Percentiles rank a stretch among this genome's conserved stretches.
Conservation (phyloP, 192 early-diverging fungal species). For the Neocallimastix lanati region DNA sequence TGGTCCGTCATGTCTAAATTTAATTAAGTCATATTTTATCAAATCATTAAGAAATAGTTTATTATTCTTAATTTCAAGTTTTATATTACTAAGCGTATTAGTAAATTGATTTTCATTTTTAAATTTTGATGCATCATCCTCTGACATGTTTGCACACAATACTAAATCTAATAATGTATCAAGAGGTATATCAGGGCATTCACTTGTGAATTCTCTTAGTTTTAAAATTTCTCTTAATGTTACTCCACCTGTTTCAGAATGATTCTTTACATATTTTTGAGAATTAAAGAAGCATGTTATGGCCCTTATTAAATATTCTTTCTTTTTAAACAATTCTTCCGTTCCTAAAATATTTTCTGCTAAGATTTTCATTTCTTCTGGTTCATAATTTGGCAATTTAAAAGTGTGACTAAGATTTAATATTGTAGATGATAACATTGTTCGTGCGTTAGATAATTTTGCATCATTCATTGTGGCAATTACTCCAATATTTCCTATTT, state of each 20-base stretch:
- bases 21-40: neutral
- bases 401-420: neutral
- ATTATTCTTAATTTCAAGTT: neutral
- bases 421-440: neutral
- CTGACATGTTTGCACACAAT: neutral
- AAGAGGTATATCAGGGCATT: neutral
- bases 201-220: neutral
- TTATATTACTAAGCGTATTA: neutral
- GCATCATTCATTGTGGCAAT: neutral
- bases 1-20: neutral
- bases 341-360: neutral
- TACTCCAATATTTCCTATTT: neutral
- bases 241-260: neutral
- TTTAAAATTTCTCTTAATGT: neutral
- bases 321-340: neutral
- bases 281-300: neutral
- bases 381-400: neutral
- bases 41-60: neutral
- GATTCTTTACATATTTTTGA: neutral
- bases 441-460: neutral
- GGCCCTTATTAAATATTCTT: neutral
- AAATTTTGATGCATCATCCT: neutral
- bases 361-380: neutral
- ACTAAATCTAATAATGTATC: neutral
- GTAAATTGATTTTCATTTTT: neutral